Evolutionary conservation across 106 monocot genomes (phyloP).

Genomic region (Dendrobium nobile): DNA sequence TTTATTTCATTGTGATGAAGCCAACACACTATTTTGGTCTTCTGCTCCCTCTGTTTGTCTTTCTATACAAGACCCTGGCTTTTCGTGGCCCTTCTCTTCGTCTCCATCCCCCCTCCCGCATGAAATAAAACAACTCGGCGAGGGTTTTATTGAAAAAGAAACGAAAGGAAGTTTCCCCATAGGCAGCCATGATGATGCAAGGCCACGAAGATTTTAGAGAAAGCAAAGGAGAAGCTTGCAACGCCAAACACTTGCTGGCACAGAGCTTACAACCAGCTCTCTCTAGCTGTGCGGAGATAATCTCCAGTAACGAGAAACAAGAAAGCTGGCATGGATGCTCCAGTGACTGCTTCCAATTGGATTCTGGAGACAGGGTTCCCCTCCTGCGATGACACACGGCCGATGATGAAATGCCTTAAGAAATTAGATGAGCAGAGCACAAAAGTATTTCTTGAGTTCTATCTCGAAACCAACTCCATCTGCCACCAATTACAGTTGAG

Average conservation of each 20-base stretch:
- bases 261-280: slow-evolving; percentile 58
- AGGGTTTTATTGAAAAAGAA: background rate
- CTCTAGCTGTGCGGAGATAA: slow-evolving; percentile 58
- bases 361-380: slow-evolving; percentile 54
- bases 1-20: slow-evolving; percentile 1
- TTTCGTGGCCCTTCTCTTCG: slow-evolving; percentile 29
- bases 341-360: slow-evolving; percentile 63
- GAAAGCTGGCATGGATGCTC: slow-evolving; percentile 71
- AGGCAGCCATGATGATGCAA: slow-evolving; percentile 17
- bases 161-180: slow-evolving; percentile 32
- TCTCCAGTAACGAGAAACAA: slow-evolving; percentile 59
- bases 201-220: slow-evolving; percentile 40
- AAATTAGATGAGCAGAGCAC: slow-evolving; percentile 61
- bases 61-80: background rate
- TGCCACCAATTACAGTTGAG: slow-evolving; percentile 87
- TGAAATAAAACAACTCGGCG: background rate
- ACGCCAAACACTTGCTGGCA: slow-evolving; percentile 65
- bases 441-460: slow-evolving; percentile 69
- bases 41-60: background rate
- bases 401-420: slow-evolving; percentile 61
- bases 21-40: background rate
- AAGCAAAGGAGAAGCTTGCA: slow-evolving; percentile 36
- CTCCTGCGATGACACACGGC: slow-evolving; percentile 19
- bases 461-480: slow-evolving; percentile 66
- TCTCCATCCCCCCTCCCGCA: background rate